Base-by-base conservation (phyloP, 805 yeast species). In the Vanderwaltozyma polyspora region DNA sequence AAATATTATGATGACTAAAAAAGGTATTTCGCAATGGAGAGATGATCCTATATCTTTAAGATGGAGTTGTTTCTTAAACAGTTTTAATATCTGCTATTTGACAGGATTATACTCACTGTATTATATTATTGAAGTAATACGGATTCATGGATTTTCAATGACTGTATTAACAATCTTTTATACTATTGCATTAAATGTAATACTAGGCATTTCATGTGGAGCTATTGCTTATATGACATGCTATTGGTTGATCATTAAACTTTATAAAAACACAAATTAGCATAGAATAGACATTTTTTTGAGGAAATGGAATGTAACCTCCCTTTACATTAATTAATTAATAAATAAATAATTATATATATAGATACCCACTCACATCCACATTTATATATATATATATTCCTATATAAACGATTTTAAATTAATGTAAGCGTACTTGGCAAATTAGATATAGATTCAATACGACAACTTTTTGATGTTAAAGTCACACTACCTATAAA, bases 1-100 rank as follows among this genome's bases (percentile, higher is more conserved):
- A 18, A 17, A 12, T n/a, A 19, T n/a, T 3, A 25, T 3, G 11
- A 26, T 21, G 16, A 32, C 22, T 26, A 41, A 25, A 11, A 24
- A 16, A n/a, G n/a, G n/a, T n/a, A n/a, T n/a, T n/a, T n/a, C n/a
- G n/a, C n/a, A n/a, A n/a, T n/a, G n/a, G n/a, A n/a, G n/a, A n/a
- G n/a, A n/a, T n/a, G n/a, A n/a, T n/a, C n/a, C n/a, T n/a, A n/a
- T n/a, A n/a, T n/a, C n/a, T 14, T 86, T 95, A 95, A 83, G 82
- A 51, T 84, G 94, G 94, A 67, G 77, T 44, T 65, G 85, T 10
- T 84, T 83, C 55, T 55, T 73, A 35, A 72, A 76, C 19, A 83
- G 93, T 4, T 63, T 74, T 4, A 74, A 87, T 37, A 70, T 82
- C 31, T 84, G 85, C 21, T 65, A 78, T 66, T 83, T 79, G 58